Evolutionary conservation across 2,329 filamentous ascomycete species (phyloP), one percentile per base, ranked within the genome.

Genomic region (Trichoderma sp.): DNA sequence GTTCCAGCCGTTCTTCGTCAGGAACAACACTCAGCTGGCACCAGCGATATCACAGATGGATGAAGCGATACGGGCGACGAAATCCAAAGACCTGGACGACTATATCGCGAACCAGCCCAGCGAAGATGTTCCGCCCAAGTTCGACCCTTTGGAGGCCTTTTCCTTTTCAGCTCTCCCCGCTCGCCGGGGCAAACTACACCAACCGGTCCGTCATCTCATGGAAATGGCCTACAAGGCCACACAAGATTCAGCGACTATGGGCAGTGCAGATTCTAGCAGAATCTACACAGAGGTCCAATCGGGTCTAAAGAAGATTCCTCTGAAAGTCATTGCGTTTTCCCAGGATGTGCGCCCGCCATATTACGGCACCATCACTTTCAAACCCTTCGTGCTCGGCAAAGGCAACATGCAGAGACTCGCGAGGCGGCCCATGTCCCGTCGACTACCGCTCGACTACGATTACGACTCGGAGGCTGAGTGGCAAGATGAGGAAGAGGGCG

Each of bases 381-480:
- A 83, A 5, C 83, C 85, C 15, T 77, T 72, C 67, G 80, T 73
- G 57, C 76, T 77, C 50, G 81, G 78, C 1, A 70, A 70, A 17
- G 73, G 81, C 1, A 82, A 83, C 34, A 80, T 88, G 67, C 72
- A 73, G 4, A 80, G 76, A 54, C 74, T 88, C 7, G 84, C 85
- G 66, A 74, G 85, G 72, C 78, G 86, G 74, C 80, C 91, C 67
- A 70, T 81, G 71, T 74, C 79, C 69, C 75, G 83, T 67, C 77
- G 80, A n/a, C 78, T 92, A 1, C 85, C 88, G 5, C 82, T 90
- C 4, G 83, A 92, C 70, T 96, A 96, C 74, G 91, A 93, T 68
- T 93, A 94, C 73, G 91, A 95, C 72, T 94, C 91, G 3, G 91
- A 96, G 74, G 90, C 86, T 6, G 92, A 95, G 74, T 96, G 91